Evolutionary conservation across 2,329 filamentous ascomycete genomes (phyloP), one percentile per base, ranked within the genome.

Genomic region (Didymella keratinophila): DNA sequence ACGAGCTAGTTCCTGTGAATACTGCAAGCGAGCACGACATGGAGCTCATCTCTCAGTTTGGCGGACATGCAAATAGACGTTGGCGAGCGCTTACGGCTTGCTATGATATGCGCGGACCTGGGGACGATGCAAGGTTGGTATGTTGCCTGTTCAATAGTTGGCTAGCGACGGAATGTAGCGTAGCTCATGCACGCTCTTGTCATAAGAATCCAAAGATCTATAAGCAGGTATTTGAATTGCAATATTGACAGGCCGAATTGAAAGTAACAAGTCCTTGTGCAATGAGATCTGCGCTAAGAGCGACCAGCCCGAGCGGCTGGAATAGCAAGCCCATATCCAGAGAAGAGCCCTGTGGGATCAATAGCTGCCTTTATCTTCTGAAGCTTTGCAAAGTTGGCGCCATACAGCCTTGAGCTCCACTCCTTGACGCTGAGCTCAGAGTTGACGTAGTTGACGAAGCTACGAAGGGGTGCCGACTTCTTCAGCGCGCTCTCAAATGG

Each of bases 381-480:
- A 23, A 68, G 56, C 14, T 58, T 58, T 4, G 39, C 58, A 21
- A 51, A 68, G 39, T 66, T 68, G 11, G 51, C 34, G 12, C 60
- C 64, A 32, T 63, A 66, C 44, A 66, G 43, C 21, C 60, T 60
- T 12, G 50, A 52, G 32, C 62, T 66, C 65, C 62, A 68, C 30
- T 68, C 60, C 18, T 56, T 23, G 12, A 58, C 34, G 16, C 52
- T 48, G 10, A 66, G 59, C 21, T 62, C 62, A 3, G 62, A 65
- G 45, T 68, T 58, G 32, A 60, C 60, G 30, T 68, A 68, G 57
- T 68, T 68, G 12, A 48, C 52, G 34, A 68, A 69, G 9, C 66
- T 56, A 16, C 63, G 56, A 8, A 69, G 49, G 11, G 61, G 55
- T 7, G 47, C 55, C 9, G 58, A 55, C n/a, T 59, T 54, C 48